phyloP scores from a whole-genome alignment of 208 protist genomes.

The Crithidia mellificae region DNA sequence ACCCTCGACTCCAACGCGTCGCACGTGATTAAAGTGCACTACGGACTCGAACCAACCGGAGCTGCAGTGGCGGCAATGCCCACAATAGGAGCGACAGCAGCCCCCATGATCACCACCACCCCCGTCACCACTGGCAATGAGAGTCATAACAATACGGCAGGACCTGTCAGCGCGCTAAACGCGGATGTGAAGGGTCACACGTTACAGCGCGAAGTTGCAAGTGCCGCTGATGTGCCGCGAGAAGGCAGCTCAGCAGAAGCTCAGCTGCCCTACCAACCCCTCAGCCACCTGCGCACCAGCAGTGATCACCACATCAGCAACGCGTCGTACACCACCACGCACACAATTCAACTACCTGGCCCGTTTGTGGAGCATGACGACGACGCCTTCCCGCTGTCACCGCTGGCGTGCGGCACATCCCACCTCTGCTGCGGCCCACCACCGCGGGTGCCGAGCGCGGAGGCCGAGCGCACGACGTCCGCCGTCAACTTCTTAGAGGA shows the following conservation, averaged over 20 bases:
- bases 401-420: slow-evolving; percentile 8
- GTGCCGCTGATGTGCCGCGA: neutral
- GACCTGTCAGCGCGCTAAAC: too few species aligned
- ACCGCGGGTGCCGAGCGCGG: neutral
- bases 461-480: neutral
- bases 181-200: too few species aligned
- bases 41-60: too few species aligned
- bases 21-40: neutral
- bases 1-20: slow-evolving; percentile 2
- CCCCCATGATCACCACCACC: too few species aligned
- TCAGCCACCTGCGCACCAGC: neutral
- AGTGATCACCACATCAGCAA: neutral
- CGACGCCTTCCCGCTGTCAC: slow-evolving; percentile 2
- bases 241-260: neutral
- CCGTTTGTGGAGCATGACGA: slow-evolving; percentile 8
- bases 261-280: neutral
- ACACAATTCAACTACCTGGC: neutral
- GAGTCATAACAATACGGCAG: too few species aligned
- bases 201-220: neutral
- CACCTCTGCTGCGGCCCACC: slow-evolving; percentile 19
- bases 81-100: too few species aligned
- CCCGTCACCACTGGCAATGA: too few species aligned
- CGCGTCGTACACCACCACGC: neutral
- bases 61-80: too few species aligned
- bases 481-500: slow-evolving; percentile 4